Evolutionary conservation across 2,329 filamentous ascomycete species (phyloP).

Genomic region (Fusarium pseudoanthophilum): DNA sequence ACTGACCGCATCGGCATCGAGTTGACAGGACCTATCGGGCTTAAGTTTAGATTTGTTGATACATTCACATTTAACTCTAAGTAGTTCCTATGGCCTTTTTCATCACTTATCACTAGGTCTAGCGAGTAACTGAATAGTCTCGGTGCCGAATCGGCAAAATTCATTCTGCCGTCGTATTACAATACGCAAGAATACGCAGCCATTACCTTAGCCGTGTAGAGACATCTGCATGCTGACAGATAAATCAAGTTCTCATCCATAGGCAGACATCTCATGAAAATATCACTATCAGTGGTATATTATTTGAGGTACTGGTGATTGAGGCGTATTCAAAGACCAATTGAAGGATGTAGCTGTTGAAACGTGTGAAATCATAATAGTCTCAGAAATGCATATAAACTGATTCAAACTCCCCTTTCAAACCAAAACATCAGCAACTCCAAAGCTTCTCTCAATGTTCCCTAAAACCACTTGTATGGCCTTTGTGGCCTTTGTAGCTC

Average conservation of each 20-base stretch:
- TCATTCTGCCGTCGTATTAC: accelerated
- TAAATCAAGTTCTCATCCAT: neutral
- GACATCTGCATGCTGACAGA: neutral
- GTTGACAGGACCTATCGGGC: accelerated
- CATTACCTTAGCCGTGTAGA: neutral
- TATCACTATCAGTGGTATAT: accelerated
- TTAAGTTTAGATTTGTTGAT: neutral
- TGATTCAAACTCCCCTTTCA: neutral
- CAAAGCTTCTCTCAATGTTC: neutral
- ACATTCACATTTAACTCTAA: accelerated
- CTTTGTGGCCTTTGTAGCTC: neutral
- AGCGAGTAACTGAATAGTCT: accelerated
- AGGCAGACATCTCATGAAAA: accelerated
- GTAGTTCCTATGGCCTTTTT: too few species aligned
- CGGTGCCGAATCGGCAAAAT: neutral
- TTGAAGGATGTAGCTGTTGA: neutral
- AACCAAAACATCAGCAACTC: accelerated
- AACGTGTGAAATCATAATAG: neutral
- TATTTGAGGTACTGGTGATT: accelerated
- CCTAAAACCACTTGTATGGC: neutral
- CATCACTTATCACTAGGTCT: neutral
- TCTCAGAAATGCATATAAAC: neutral
- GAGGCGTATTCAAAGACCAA: neutral
- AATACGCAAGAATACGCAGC: neutral
- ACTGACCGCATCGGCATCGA: neutral